Evolutionary conservation across 2,329 filamentous ascomycete species (phyloP).

Genomic region (Penicillium freii): DNA sequence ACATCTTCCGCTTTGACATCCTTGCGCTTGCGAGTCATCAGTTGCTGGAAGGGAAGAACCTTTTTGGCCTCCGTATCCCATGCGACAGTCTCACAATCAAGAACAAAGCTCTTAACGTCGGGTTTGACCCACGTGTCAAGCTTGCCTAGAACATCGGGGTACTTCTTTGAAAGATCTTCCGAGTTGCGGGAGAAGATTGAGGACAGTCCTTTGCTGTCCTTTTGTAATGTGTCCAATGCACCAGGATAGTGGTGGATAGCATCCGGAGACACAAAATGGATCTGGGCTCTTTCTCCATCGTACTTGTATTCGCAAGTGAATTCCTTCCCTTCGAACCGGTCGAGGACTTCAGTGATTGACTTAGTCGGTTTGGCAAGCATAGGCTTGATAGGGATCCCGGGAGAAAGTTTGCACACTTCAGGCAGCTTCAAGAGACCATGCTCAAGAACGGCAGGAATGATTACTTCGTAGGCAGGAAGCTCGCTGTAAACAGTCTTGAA

Average conservation of each 20-base stretch:
- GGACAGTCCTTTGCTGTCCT: conserved; percentile 68
- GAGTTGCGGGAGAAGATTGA: conserved; percentile 98
- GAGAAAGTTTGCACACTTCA: conserved; percentile 84
- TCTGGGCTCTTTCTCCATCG: conserved; percentile 96
- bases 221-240: conserved; percentile 61
- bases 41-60: conserved; percentile 91
- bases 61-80: conserved; percentile 97
- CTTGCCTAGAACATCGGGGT: conserved; percentile 89
- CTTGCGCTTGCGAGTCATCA: conserved; percentile 98
- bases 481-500: conserved; percentile 94
- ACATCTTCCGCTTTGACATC: conserved; percentile 94
- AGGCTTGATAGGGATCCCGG: conserved; percentile 91
- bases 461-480: conserved; percentile 90
- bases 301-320: conserved; percentile 99
- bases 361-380: conserved; percentile 99
- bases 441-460: conserved; percentile 84
- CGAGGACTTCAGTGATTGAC: conserved; percentile 93
- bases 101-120: conserved; percentile 88
- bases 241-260: conserved; percentile 67
- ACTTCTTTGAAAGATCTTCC: conserved; percentile 95
- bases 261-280: conserved; percentile 90
- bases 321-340: conserved; percentile 90
- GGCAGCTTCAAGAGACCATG: conserved; percentile 80
- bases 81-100: conserved; percentile 97
- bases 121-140: conserved; percentile 85